A percentile compares a stretch with the other conserved stretches of the same genome.
Evolutionary conservation across 129 eudicot species (phyloP).

Genomic region (Chrysanthemum seticuspe): DNA sequence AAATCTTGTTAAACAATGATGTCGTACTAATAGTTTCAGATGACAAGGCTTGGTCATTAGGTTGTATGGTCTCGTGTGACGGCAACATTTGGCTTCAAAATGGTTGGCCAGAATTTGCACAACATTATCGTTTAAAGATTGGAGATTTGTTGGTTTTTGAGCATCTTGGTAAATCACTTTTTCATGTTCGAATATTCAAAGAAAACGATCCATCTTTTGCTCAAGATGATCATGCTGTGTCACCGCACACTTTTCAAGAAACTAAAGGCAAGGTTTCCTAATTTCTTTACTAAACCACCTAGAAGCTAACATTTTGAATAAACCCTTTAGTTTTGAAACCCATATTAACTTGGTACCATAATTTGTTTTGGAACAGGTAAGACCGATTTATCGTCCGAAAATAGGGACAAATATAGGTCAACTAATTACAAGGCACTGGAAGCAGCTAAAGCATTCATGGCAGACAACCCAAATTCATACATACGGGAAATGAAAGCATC

Average conservation of each 20-base stretch:
- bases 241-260: too few species aligned
- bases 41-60: slow-evolving; percentile 13
- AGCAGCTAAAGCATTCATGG: slow-evolving; percentile 2
- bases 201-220: too few species aligned
- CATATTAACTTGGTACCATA: background rate
- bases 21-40: slow-evolving; percentile 21
- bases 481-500: background rate
- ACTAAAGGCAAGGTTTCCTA: too few species aligned
- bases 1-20: slow-evolving; percentile 9
- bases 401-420: background rate
- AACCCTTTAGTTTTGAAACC: too few species aligned
- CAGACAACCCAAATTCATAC: background rate
- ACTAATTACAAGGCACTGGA: background rate
- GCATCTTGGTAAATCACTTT: background rate
- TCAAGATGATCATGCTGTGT: too few species aligned
- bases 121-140: slow-evolving; percentile 5
- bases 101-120: slow-evolving; percentile 29
- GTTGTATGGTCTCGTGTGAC: slow-evolving; percentile 22
- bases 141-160: slow-evolving; percentile 16
- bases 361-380: background rate
- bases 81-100: slow-evolving; percentile 12
- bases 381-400: background rate
- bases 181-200: slow-evolving; percentile 15
- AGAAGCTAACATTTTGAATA: too few species aligned
- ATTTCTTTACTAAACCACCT: too few species aligned